phyloP scores from a whole-genome alignment of 2,329 filamentous ascomycete genomes.

The Trichoderma sp. region DNA sequence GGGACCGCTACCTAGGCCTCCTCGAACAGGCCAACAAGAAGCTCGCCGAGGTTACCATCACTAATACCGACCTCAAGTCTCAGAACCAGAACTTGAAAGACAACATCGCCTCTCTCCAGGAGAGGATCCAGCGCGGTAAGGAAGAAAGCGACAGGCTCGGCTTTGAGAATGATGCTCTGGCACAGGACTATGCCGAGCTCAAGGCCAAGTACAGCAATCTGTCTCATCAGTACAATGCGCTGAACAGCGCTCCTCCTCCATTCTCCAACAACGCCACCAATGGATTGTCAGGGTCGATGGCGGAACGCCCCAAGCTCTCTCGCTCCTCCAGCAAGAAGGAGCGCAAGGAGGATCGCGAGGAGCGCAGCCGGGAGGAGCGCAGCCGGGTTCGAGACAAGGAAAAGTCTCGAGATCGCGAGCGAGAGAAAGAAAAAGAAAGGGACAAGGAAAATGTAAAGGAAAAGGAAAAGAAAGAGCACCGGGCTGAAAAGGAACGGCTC shows the following conservation, averaged over 20 bases:
- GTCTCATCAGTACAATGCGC: constrained; percentile 34
- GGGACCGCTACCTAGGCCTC: constrained; percentile 33
- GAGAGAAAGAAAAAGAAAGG: constrained; percentile 31
- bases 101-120: constrained; percentile 23
- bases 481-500: constrained; percentile 42
- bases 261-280: constrained; percentile 29
- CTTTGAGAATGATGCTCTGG: constrained; percentile 36
- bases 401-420: constrained; percentile 29
- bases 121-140: constrained; percentile 31
- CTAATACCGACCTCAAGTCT: constrained; percentile 28
- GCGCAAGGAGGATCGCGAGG: constrained; percentile 32
- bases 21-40: constrained; percentile 37
- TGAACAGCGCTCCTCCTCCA: constrained; percentile 31
- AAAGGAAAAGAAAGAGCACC: constrained; percentile 36
- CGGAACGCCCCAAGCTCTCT: constrained; percentile 35
- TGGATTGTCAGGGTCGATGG: constrained; percentile 29
- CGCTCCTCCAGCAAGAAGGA: constrained; percentile 35
- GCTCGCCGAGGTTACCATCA: constrained; percentile 32
- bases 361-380: constrained; percentile 32
- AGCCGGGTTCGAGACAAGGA: constrained; percentile 23
- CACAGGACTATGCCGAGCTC: constrained; percentile 33
- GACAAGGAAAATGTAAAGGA: constrained; percentile 31
- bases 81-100: constrained; percentile 28
- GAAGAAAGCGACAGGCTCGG: constrained; percentile 30
- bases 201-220: constrained; percentile 37